phyloP scores from a whole-genome alignment of 768 basidiomycete species.

The Podaxis sp. region DNA sequence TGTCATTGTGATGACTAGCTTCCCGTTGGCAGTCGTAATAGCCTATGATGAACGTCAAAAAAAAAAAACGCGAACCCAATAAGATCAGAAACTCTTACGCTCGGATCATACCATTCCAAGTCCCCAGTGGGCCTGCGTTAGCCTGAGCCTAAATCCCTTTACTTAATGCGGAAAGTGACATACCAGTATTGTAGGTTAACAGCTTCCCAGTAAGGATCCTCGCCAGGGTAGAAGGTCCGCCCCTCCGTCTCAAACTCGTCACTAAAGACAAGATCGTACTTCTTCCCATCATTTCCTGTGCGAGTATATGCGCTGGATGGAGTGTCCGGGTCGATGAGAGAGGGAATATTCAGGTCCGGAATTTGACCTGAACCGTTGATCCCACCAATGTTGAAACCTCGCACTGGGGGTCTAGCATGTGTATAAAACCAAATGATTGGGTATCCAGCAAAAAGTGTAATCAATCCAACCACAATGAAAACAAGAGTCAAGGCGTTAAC shows the following conservation, averaged over 20 bases:
- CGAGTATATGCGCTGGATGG: slow-evolving; percentile 51
- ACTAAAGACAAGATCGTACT: slow-evolving; percentile 83
- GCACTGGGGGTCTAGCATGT: slow-evolving; percentile 21
- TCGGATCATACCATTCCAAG: slow-evolving; percentile 80
- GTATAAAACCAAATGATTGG: slow-evolving; percentile 67
- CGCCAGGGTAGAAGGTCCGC: slow-evolving; percentile 65
- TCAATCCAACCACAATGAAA: slow-evolving; percentile 60
- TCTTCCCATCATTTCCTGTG: slow-evolving; percentile 69
- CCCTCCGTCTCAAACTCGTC: slow-evolving; percentile 57
- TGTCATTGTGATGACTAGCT: slow-evolving; percentile 73
- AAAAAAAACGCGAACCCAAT: background rate
- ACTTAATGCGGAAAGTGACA: slow-evolving; percentile 16
- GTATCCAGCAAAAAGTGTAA: slow-evolving; percentile 85
- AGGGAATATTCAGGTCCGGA: slow-evolving; percentile 63
- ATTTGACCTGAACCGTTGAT: slow-evolving; percentile 86
- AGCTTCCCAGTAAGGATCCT: slow-evolving; percentile 85
- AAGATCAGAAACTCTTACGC: slow-evolving; percentile 32
- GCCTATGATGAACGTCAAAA: slow-evolving; percentile 32
- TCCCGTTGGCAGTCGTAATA: slow-evolving; percentile 69
- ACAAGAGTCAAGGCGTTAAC: slow-evolving; percentile 69
- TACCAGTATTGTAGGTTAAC: slow-evolving; percentile 80
- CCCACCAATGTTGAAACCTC: slow-evolving; percentile 79
- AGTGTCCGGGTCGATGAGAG: slow-evolving; percentile 74
- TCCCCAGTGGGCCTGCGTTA: slow-evolving; percentile 59
- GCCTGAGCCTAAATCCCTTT: slow-evolving; percentile 11